Evolutionary conservation across 1,139 yeast species (phyloP).

Genomic region (Pichia sp.): DNA sequence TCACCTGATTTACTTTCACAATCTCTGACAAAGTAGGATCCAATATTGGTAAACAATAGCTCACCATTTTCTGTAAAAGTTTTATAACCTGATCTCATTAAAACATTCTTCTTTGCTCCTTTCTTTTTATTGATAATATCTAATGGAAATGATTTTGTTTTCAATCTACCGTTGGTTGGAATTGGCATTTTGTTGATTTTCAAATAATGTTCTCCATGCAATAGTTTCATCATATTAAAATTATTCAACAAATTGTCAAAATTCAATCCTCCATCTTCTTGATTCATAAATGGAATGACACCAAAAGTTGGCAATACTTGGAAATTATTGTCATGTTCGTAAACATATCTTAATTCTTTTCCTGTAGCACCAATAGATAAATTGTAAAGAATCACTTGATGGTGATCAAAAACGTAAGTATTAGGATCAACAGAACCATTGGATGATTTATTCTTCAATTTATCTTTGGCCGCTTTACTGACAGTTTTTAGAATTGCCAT

Average conservation of each 20-base stretch:
- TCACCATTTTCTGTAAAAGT: conserved; percentile 66
- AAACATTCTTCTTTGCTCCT: conserved; percentile 61
- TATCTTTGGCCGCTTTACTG: conserved; percentile 42
- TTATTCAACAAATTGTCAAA: conserved; percentile 43
- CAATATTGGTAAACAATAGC: conserved; percentile 68
- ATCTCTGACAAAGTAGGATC: conserved; percentile 80
- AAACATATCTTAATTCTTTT: conserved; percentile 68
- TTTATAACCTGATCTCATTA: conserved; percentile 68
- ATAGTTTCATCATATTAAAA: conserved; percentile 80
- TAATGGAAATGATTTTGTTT: conserved; percentile 58
- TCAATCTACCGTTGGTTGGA: conserved; percentile 56
- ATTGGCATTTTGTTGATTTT: conserved; percentile 73
- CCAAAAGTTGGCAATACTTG: conserved; percentile 92
- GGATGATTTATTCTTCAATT: conserved; percentile 32
- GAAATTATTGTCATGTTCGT: conserved; percentile 71
- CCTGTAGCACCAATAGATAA: conserved; percentile 83
- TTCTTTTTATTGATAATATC: conserved; percentile 65
- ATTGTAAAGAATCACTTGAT: conserved; percentile 79
- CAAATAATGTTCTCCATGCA: conserved; percentile 94
- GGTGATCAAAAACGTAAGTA: conserved; percentile 44
- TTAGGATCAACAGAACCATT: conserved; percentile 5
- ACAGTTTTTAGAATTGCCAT: conserved; percentile 69
- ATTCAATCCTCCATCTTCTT: conserved; percentile 25
- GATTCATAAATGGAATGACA: conserved; percentile 63
- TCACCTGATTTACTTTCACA: conserved; percentile 50